Evolutionary conservation across 1,139 yeast species (phyloP), one percentile per base, ranked within the genome.

Genomic region (Lodderomyces beijingensis): DNA sequence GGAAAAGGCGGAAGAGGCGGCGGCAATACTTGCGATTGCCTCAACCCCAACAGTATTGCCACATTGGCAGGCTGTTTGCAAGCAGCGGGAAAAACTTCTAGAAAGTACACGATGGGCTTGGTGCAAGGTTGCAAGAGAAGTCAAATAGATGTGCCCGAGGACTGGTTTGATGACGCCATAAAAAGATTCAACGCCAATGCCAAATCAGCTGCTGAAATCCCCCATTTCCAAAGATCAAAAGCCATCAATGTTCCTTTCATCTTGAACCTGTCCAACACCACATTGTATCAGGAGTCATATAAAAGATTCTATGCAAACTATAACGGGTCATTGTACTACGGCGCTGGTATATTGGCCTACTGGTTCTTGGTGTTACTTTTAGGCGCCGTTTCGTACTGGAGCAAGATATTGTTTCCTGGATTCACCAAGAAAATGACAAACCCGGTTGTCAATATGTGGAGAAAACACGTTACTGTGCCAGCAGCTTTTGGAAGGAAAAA

Each of bases 281-380:
- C 28, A 1, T 20, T 46, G 7, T 57, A 50, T 34, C 25, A 36
- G 16, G 42, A 36, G 3, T 43, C 59, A 1, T 62, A 63, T 36
- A 42, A 42, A 9, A 47, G 46, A 25, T 64, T 57, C 37, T 46
- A 58, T 25, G 65, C 64, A 4, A 62, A 62, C 38, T 64, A 58
- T 39, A 52, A 56, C 33, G 49, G 55, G 32, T 62, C 78, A 3
- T 55, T 69, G 33, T 70, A 55, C 40, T 63, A 69, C 43, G 81
- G 82, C 8, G 52, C 65, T 15, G 78, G 67, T 3, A 35, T 65
- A 17, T 42, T 74, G 19, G 74, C 71, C 0, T 75, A 62, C 44
- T 74, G 80, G 78, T 64, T 58, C 1, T 34, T 66, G 3, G 55
- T 77, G 6, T 45, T 74, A 38, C 16, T 74, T 1, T 20, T 65